A percentile compares a stretch with the other conserved stretches of the same genome.
phyloP scores from a whole-genome alignment of 495 filamentous ascomycete genomes.

The Aspergillus mulundensis region DNA sequence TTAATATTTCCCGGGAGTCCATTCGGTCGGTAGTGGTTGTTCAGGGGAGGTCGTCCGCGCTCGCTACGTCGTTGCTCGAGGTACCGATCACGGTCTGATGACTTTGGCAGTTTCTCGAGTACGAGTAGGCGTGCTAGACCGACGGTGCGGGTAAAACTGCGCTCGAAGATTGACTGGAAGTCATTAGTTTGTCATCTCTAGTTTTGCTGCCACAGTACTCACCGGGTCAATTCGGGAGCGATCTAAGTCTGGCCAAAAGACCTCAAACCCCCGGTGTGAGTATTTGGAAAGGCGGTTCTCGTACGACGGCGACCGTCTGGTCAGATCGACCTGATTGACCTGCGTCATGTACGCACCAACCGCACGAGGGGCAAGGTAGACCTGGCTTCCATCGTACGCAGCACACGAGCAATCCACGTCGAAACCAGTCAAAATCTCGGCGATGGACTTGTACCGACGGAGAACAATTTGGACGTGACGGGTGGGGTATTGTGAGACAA shows the following conservation, averaged over 20 bases:
- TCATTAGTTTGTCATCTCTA: neutral
- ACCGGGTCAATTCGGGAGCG: constrained; percentile 67
- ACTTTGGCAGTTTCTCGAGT: constrained; percentile 69
- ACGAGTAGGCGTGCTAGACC: constrained; percentile 77
- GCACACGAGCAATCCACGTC: constrained; percentile 80
- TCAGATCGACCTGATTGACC: constrained; percentile 73
- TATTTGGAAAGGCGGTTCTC: constrained; percentile 88
- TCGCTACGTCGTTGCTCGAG: constrained; percentile 61
- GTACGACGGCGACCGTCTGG: constrained; percentile 74
- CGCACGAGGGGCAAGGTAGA: constrained; percentile 67
- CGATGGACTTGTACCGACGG: constrained; percentile 73
- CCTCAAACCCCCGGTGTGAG: constrained; percentile 75
- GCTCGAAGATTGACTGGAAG: constrained; percentile 67
- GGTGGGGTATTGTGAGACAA: constrained; percentile 75
- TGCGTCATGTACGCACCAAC: constrained; percentile 75
- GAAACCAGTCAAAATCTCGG: constrained; percentile 79
- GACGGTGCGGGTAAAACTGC: constrained; percentile 66
- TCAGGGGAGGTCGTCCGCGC: constrained; percentile 55
- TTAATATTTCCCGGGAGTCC: constrained; percentile 60
- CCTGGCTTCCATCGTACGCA: constrained; percentile 73
- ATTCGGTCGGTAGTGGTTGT: constrained; percentile 15
- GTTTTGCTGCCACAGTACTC: neutral
- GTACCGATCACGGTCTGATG: constrained; percentile 61
- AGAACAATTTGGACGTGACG: constrained; percentile 81
- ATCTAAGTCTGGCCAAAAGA: constrained; percentile 71